Evolutionary conservation across 805 yeast species (phyloP).

Genomic region (Sugiyamaella lignohabitans): DNA sequence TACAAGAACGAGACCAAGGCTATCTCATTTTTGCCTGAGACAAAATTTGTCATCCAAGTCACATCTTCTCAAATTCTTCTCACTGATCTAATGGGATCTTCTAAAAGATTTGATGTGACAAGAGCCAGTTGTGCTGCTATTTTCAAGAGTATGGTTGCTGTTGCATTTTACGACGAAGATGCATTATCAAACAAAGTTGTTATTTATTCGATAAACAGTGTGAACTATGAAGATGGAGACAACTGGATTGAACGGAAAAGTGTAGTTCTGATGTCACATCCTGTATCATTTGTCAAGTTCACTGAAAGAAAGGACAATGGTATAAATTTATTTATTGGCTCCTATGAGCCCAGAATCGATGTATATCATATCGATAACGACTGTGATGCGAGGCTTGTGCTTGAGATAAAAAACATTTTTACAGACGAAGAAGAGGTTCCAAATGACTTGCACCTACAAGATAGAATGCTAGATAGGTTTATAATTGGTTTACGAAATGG

Average conservation of each 20-base stretch:
- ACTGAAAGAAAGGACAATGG: neutral
- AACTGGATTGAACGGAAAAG: neutral
- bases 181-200: neutral
- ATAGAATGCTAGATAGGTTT: too few relatives aligned
- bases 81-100: constrained; percentile 6
- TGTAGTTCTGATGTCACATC: neutral
- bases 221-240: neutral
- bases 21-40: neutral
- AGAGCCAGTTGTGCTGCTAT: neutral
- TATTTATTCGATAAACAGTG: neutral
- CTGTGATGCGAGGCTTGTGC: too few relatives aligned
- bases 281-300: constrained; percentile 1
- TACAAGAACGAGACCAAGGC: constrained; percentile 6
- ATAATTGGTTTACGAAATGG: neutral
- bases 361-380: neutral
- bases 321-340: constrained; percentile 2
- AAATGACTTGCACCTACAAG: neutral
- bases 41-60: neutral
- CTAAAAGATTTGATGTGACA: neutral
- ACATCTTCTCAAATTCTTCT: neutral
- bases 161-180: neutral
- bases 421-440: too few relatives aligned
- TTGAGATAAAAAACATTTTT: too few relatives aligned
- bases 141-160: neutral
- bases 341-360: constrained; percentile 1